Evolutionary conservation across 1,284 basidiomycete species (phyloP).

Genomic region (Phellopilus nigrolimitatus): DNA sequence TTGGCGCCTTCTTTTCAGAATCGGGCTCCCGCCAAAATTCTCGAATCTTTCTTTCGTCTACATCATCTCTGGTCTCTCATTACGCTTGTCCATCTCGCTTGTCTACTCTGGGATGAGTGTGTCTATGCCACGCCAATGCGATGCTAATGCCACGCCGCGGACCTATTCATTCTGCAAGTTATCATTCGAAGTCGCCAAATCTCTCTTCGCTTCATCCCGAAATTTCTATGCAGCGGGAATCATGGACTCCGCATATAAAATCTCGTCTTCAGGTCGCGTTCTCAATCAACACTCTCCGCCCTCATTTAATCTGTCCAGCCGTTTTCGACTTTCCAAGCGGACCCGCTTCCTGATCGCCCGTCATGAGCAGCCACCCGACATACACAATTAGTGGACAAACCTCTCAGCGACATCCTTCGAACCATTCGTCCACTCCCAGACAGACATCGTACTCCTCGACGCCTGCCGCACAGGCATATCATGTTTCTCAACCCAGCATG

Average conservation of each 20-base stretch:
- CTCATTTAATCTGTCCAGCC: slow-evolving; percentile 1
- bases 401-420: background rate
- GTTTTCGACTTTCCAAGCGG: slow-evolving; percentile 8
- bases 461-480: background rate
- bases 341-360: slow-evolving; percentile 12
- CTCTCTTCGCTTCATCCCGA: slow-evolving; percentile 1
- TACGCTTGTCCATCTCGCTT: background rate
- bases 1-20: background rate
- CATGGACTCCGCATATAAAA: slow-evolving; percentile 11
- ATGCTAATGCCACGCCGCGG: background rate
- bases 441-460: slow-evolving; percentile 1
- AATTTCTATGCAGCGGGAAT: background rate
- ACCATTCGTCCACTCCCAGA: background rate
- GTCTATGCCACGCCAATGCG: slow-evolving; percentile 11
- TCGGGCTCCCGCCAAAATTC: background rate
- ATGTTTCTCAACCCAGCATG: background rate
- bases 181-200: slow-evolving; percentile 7
- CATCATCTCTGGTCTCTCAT: slow-evolving; percentile 8
- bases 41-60: background rate
- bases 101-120: background rate
- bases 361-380: slow-evolving; percentile 15
- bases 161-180: background rate
- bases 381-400: slow-evolving; percentile 7
- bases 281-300: slow-evolving; percentile 5
- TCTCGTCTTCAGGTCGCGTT: slow-evolving; percentile 10